Evolutionary conservation across 2,329 filamentous ascomycete genomes (phyloP), one percentile per base, ranked within the genome.

Genomic region (Proliferodiscus dingleyae): DNA sequence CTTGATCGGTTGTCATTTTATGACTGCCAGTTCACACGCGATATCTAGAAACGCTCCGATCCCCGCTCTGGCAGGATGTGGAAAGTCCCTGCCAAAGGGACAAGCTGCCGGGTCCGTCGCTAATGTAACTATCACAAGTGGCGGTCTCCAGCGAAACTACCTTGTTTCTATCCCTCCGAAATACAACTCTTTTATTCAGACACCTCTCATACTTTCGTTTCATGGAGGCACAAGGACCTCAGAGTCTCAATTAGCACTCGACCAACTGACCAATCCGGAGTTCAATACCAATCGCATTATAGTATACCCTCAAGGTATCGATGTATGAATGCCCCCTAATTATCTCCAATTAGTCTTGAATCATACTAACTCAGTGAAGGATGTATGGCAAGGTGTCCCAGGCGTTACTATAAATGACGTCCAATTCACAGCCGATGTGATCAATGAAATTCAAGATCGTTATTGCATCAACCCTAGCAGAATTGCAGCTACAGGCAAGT

Each of bases 401-500:
- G 64, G 62, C 43, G 58, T 61, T 5, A 60, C 61, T 1, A 61
- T 66, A 0, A 60, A 73, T 49, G 73, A 77, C 51, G 56, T 71
- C 19, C 58, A 63, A 18, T 75, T 75, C 56, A 67, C 71, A 2
- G 58, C 54, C 1, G 70, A 72, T 41, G 61, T 77, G 6, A 57
- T 75, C 8, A 54, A 60, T 24, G 57, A 68, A 15, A 51, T 73
- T 21, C 62, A 68, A 38, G 8, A 39, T 5, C 43, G 21, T 11
- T 61, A 69, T 53, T 73, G 71, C 56, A 64, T 74, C 49, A 67
- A 73, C 41, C 46, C 57, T 3, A 54, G 56, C 3, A 65, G 66
- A 2, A 63, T 73, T 37, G 73, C 69, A 51, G 70, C 70, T 18
- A 61, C 65, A 2, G 71, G 71, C 0, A 71, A 71, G 49, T 71